A percentile compares a stretch with the other conserved stretches of the same genome.
phyloP scores from a whole-genome alignment of 2,329 filamentous ascomycete genomes.

The Stemphylium beticola region DNA sequence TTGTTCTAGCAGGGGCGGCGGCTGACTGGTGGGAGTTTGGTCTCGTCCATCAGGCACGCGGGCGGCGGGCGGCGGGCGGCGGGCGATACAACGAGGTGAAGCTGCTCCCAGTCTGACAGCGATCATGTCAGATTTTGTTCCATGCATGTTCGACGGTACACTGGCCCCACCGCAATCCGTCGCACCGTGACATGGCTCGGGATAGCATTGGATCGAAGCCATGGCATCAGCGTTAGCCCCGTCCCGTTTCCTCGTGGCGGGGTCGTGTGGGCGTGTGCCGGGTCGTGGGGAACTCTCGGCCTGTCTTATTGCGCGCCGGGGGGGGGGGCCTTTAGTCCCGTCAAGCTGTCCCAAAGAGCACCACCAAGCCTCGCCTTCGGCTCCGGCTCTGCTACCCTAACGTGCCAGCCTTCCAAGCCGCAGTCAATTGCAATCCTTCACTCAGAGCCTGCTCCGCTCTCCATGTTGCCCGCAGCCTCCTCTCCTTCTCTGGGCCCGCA shows the following conservation, averaged over 20 bases:
- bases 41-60: neutral
- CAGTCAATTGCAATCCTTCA: constrained; percentile 8
- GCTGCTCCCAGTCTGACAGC: no score
- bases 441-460: constrained; percentile 1
- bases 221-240: constrained; percentile 12
- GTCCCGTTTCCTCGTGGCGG: constrained; percentile 16
- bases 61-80: neutral
- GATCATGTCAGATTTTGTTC: constrained; percentile 4
- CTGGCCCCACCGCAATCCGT: constrained; percentile 6
- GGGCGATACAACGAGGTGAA: neutral
- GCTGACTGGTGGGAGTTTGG: constrained; percentile 16
- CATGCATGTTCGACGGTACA: constrained; percentile 13
- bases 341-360: constrained; percentile 6
- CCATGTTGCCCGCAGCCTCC: constrained; percentile 16
- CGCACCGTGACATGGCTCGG: neutral
- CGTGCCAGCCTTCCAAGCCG: constrained; percentile 8
- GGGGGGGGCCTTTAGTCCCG: constrained; percentile 1
- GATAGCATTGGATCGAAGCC: constrained; percentile 3
- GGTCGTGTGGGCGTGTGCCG: constrained; percentile 9
- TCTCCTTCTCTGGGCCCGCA: constrained; percentile 11
- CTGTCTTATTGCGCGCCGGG: constrained; percentile 1
- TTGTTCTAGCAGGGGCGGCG: constrained; percentile 10
- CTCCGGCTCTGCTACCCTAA: constrained; percentile 16
- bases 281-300: constrained; percentile 15
- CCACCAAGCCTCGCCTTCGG: constrained; percentile 19